Evolutionary conservation across 768 basidiomycete genomes (phyloP).

Genomic region (Tylopilus sp.): DNA sequence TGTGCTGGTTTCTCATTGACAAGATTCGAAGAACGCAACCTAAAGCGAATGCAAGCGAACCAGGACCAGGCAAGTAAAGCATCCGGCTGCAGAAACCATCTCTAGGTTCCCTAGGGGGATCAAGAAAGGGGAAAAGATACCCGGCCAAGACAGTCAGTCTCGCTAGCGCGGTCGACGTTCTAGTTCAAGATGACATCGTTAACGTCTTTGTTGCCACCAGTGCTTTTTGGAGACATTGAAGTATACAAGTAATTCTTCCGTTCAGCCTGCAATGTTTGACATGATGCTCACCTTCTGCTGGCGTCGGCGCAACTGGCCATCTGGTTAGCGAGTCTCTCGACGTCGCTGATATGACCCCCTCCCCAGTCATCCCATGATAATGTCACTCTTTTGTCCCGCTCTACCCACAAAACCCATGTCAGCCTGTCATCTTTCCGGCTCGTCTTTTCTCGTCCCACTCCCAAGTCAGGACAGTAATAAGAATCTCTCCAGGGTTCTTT

Average conservation of each 20-base stretch:
- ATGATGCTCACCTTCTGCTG: neutral
- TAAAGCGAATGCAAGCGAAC: too few species aligned
- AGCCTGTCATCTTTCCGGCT: slow-evolving; percentile 27
- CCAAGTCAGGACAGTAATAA: slow-evolving; percentile 5
- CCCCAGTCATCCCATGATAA: slow-evolving; percentile 23
- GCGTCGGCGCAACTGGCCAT: slow-evolving; percentile 17
- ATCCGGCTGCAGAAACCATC: too few species aligned
- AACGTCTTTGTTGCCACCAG: neutral
- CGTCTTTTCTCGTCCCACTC: slow-evolving; percentile 27
- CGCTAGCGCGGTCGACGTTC: too few species aligned
- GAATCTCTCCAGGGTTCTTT: slow-evolving; percentile 5
- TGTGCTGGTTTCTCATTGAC: too few species aligned
- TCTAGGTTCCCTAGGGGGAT: too few species aligned
- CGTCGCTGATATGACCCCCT: slow-evolving; percentile 2
- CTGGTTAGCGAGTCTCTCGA: slow-evolving; percentile 35
- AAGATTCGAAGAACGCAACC: too few species aligned
- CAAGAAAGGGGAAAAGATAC: too few species aligned
- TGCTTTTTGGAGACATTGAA: neutral
- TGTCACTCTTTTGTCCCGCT: slow-evolving; percentile 19
- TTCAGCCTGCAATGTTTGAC: too few species aligned
- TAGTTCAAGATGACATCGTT: neutral
- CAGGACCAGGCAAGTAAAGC: too few species aligned
- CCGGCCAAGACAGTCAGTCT: too few species aligned
- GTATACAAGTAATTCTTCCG: neutral
- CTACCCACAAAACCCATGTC: slow-evolving; percentile 13